Evolutionary conservation across 2,329 filamentous ascomycete genomes (phyloP), one percentile per base, ranked within the genome.

Genomic region (Penicillium sp.): DNA sequence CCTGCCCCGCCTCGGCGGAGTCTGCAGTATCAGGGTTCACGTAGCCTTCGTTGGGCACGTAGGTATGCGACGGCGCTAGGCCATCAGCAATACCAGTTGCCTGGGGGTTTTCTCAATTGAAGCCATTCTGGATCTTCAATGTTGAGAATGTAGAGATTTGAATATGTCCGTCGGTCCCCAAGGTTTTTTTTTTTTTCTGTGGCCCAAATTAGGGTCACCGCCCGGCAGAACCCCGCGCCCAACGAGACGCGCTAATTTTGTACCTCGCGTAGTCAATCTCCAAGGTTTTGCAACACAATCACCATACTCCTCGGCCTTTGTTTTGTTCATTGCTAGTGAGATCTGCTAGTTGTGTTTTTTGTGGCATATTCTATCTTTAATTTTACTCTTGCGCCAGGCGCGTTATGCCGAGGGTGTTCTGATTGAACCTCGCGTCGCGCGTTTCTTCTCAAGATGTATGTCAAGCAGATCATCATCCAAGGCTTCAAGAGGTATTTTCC

Each of bases 401-500:
- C 69, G 69, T 66, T 67, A 71, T 71, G 70, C 62, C 64, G 53
- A 52, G 58, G 64, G 58, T 59, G 56, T 60, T 64, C 35, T 58
- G 58, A 59, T 50, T 67, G 56, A 64, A 62, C 55, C 51, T 65
- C 66, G 65, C 64, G 64, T 69, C 66, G 60, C 65, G 63, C 68
- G 60, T 64, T 45, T 57, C 43, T 62, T 57, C 59, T 62, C 74
- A 82, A 73, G 67, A 96, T 97, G 92, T 94, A 95, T 81, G 97
- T 99, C 84, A 99, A 99, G 77, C 94, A 99, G 80, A 97, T 97
- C 75, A 97, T 97, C 76, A 97, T 99, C 73, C 94, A 99, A 77
- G 94, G 94, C 86, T 99, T 99, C 80, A 99, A 99, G 80, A 97
- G 91, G 91, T 95, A 76, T 65, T 77, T 70, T 54, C 30, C 50